Conservation (phyloP, 2,329 filamentous ascomycete species). For the Stagonosporopsis rhizophila region DNA sequence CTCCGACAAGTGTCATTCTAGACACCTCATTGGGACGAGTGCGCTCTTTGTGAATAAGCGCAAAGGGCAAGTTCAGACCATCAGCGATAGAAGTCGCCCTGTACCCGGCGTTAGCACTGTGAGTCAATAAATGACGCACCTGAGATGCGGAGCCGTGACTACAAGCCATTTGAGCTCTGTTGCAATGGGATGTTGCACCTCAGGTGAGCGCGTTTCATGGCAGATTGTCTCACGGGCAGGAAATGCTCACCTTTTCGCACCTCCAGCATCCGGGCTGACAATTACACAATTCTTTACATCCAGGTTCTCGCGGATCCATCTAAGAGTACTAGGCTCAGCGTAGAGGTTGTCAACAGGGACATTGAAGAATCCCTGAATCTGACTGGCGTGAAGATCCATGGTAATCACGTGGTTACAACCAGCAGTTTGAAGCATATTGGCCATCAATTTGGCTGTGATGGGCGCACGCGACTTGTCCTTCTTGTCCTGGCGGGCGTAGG, state of each 20-base stretch:
- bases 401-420: slow-evolving; percentile 94
- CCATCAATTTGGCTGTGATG: slow-evolving; percentile 93
- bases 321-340: slow-evolving; percentile 88
- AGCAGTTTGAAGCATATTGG: slow-evolving; percentile 95
- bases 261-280: slow-evolving; percentile 92
- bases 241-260: slow-evolving; percentile 76
- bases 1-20: slow-evolving; percentile 94
- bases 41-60: slow-evolving; percentile 95
- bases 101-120: slow-evolving; percentile 24
- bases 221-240: not conserved
- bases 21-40: slow-evolving; percentile 90
- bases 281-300: slow-evolving; percentile 85
- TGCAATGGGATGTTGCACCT: not conserved
- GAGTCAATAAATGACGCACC: not conserved
- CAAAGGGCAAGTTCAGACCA: slow-evolving; percentile 86
- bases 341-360: slow-evolving; percentile 83
- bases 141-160: not conserved
- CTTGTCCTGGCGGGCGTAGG: slow-evolving; percentile 96
- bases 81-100: slow-evolving; percentile 92
- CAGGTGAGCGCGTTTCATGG: slow-evolving; percentile 1
- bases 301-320: slow-evolving; percentile 90
- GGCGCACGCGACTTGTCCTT: slow-evolving; percentile 96
- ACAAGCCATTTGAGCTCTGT: not conserved
- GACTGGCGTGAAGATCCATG: slow-evolving; percentile 92
- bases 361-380: slow-evolving; percentile 97